phyloP scores from a whole-genome alignment of 257 asterid genomes.

The Solanum ossicruentum region DNA sequence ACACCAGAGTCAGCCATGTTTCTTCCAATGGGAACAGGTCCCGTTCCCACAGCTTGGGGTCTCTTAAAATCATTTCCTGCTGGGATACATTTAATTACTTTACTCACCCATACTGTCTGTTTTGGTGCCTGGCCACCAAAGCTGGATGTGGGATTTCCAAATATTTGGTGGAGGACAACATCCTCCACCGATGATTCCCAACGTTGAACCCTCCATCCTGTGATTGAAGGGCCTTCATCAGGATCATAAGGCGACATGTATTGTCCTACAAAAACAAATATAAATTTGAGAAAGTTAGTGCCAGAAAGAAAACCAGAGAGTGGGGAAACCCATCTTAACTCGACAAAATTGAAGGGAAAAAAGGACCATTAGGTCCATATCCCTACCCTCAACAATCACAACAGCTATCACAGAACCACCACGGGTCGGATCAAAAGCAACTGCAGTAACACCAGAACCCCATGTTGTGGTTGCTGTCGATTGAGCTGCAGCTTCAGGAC shows the following conservation, averaged over 20 bases:
- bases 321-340: background rate
- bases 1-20: slow-evolving; percentile 40
- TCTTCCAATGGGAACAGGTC: slow-evolving; percentile 37
- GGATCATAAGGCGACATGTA: slow-evolving; percentile 99
- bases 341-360: background rate
- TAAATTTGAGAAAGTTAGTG: background rate
- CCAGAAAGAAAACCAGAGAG: background rate
- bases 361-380: background rate
- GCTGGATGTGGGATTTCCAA: slow-evolving; percentile 80
- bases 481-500: slow-evolving; percentile 99
- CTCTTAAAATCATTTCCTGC: slow-evolving; percentile 53
- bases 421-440: slow-evolving; percentile 97
- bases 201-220: slow-evolving; percentile 99
- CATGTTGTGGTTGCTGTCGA: slow-evolving; percentile 89
- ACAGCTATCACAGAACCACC: slow-evolving; percentile 98
- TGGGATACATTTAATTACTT: slow-evolving; percentile 85
- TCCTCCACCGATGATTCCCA: slow-evolving; percentile 98
- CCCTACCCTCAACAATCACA: slow-evolving; percentile 89
- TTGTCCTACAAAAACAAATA: slow-evolving; percentile 55
- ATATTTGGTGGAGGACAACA: slow-evolving; percentile 95
- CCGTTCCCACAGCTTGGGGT: slow-evolving; percentile 32
- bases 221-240: slow-evolving; percentile 97
- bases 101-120: slow-evolving; percentile 98
- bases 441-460: slow-evolving; percentile 99
- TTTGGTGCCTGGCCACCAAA: slow-evolving; percentile 85